These are phyloP conservation scores for button mushroom (Agaricus bisporus) DNA, from an alignment of 768 basidiomycete genomes.

Conservation along the genomic window DNA sequence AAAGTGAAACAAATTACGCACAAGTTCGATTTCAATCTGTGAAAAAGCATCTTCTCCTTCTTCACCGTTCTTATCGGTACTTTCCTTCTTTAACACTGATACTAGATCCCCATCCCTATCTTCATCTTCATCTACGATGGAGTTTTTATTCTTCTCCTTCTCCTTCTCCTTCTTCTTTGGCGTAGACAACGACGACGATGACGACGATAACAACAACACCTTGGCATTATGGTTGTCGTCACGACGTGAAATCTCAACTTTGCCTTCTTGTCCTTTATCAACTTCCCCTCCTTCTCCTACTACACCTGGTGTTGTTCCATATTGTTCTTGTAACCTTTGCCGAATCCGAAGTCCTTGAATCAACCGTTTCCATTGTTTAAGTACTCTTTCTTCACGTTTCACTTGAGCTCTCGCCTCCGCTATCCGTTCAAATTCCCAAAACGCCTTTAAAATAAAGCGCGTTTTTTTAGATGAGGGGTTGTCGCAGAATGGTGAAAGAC, in stretches of 20 bases:
- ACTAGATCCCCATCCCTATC: background rate
- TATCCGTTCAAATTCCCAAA: slow-evolving; percentile 72
- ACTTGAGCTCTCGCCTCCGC: slow-evolving; percentile 70
- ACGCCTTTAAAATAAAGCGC: slow-evolving; percentile 54
- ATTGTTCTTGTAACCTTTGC: slow-evolving; percentile 75
- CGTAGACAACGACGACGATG: background rate
- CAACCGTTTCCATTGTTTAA: slow-evolving; percentile 86
- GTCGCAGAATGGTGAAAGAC: too few species aligned
- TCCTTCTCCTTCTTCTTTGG: slow-evolving; percentile 1
- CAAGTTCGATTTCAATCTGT: background rate
- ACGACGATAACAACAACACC: too few species aligned
- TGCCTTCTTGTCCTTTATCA: too few species aligned
- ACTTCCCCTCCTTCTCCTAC: background rate
- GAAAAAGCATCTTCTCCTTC: too few species aligned
- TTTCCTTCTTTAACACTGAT: background rate
- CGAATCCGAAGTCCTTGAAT: slow-evolving; percentile 86
- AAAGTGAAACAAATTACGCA: background rate
- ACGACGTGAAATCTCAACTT: too few species aligned
- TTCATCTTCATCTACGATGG: slow-evolving; percentile 7
- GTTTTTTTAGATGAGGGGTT: too few species aligned
- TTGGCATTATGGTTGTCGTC: too few species aligned
- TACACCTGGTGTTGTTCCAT: slow-evolving; percentile 28
- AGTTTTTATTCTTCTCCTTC: slow-evolving; percentile 3
- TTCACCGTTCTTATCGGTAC: background rate
- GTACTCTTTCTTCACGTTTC: slow-evolving; percentile 71